These are phyloP conservation scores for Trifolium fragiferum DNA, from an alignment of 306 rosid genomes.

Conservation along the genomic window DNA sequence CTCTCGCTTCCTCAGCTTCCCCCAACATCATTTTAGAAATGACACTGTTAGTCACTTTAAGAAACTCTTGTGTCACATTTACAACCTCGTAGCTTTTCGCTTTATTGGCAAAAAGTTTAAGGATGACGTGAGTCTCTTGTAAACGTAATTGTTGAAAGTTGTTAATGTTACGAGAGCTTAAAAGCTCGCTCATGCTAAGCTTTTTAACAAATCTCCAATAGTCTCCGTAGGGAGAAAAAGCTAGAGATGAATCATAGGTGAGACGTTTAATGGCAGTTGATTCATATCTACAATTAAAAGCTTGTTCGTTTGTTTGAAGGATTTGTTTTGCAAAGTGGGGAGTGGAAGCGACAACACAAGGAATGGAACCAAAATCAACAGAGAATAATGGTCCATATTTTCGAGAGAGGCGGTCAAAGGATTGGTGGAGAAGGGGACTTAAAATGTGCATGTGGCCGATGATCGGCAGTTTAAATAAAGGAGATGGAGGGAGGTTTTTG, in stretches of 20 bases:
- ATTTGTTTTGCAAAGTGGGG: conserved; percentile 38
- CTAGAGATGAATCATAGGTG: conserved; percentile 40
- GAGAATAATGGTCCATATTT: conserved; percentile 48
- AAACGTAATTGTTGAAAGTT: conserved; percentile 21
- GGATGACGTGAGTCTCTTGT: conserved; percentile 21
- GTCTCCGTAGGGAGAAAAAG: conserved; percentile 46
- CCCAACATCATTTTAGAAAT: conserved; percentile 53
- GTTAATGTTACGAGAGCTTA: conserved; percentile 26
- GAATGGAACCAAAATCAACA: conserved; percentile 45
- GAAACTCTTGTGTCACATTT: conserved; percentile 40
- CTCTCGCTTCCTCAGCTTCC: conserved; percentile 35
- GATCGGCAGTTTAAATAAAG: conserved; percentile 23
- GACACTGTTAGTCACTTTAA: conserved; percentile 38
- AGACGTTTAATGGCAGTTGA: conserved; percentile 33
- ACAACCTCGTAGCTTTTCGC: conserved; percentile 20
- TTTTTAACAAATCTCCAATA: conserved; percentile 27
- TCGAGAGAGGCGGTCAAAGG: conserved; percentile 44
- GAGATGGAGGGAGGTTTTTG: conserved; percentile 43
- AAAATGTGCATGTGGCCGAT: conserved; percentile 45
- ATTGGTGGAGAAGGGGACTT: conserved; percentile 41
- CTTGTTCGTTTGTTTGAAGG: conserved; percentile 45
- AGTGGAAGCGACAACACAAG: conserved; percentile 33
- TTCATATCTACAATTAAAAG: conserved; percentile 16
- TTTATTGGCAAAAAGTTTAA: conserved; percentile 12
- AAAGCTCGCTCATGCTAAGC: conserved; percentile 35